Conservation (phyloP, 345 rosid genomes). For the Clausena lansium region DNA sequence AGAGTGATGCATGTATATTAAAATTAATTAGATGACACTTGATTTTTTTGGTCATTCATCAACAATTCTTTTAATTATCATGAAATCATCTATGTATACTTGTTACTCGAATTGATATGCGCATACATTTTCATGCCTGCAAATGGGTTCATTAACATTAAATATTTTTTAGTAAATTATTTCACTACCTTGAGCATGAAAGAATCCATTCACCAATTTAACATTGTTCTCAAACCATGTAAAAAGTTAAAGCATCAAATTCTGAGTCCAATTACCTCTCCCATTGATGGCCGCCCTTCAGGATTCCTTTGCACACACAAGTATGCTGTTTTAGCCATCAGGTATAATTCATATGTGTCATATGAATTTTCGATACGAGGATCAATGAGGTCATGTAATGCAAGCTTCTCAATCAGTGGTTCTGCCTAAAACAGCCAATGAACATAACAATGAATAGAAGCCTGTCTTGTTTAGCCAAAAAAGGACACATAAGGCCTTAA, state of each 20-base stretch:
- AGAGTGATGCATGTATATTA: not conserved
- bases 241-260: not conserved
- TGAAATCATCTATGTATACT: too few relatives aligned
- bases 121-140: not conserved
- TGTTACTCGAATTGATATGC: not conserved
- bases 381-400: conserved; percentile 48
- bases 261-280: conserved; percentile 37
- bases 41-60: not conserved
- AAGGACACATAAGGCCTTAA: not conserved
- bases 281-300: conserved; percentile 55
- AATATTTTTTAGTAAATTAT: too few relatives aligned
- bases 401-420: conserved; percentile 41
- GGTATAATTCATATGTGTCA: conserved; percentile 38
- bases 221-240: not conserved
- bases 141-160: too few relatives aligned
- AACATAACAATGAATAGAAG: not conserved
- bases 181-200: not conserved
- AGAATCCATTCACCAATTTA: not conserved
- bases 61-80: not conserved
- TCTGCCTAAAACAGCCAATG: conserved; percentile 37
- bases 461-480: not conserved
- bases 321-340: conserved; percentile 45
- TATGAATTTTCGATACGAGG: conserved; percentile 39
- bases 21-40: not conserved
- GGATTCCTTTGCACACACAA: conserved; percentile 47